Base-by-base conservation (phyloP, 345 rosid genomes). In the Psidium guajava region DNA sequence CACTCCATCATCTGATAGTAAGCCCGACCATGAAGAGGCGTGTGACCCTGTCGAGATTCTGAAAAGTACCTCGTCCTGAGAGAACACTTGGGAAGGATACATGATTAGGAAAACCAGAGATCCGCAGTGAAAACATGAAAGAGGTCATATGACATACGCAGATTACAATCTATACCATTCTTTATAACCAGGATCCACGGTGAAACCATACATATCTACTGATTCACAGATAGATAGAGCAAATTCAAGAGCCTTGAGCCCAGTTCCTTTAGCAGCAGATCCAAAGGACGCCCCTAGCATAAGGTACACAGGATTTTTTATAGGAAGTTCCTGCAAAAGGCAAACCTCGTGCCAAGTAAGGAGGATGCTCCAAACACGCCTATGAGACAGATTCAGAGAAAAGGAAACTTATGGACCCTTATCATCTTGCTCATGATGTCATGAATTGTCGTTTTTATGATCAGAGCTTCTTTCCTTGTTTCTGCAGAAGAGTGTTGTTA, bases 1-100 rank as follows among this genome's bases (percentile, higher is more conserved):
- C 98, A 97, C 90, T 96, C 99, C 99, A 97, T 97, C 99, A 97
- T 93, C 90, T 96, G 99, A 90, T 96, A 96, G 91, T 95, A 98
- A 88, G 98, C 98, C 86, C 99, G 92, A 56, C 99, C 99, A 85
- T 94, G 98, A 87, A 98, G 91, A 85, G 99, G 99, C 58, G 98
- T 98, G 91, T 98, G 99, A 52, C 99, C 99, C 89, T 95, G 90
- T 75, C 98, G 93, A 42, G 97, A 94, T 94, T 98, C 98, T 55
- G 99, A 98, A 91, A 96, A 96, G 87, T 98, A 98, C 91, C 98
- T 94, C 54, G 99, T 96, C 99, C 97, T 96, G 93, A 88, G 86
- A 90, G 40, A 84, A 49, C 40, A 86, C 54, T 82, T 82, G 18
- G 10, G 18, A 42, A 28, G 84, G 14, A 36, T 16, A 40, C 40